Conservation (phyloP, 305 asterid genomes). For the Fraxinus greggii region DNA sequence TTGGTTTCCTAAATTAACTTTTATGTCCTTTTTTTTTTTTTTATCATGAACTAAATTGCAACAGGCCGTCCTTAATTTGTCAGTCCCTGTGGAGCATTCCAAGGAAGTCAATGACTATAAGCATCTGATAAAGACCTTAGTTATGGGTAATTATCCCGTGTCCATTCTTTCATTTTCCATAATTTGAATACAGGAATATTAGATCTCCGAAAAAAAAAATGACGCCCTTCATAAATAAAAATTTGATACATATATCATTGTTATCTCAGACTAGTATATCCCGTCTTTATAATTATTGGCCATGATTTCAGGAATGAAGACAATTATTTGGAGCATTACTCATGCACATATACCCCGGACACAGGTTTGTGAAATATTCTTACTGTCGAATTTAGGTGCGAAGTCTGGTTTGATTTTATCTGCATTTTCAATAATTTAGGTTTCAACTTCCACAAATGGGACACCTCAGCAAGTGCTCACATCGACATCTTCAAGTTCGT, state of each 20-base stretch:
- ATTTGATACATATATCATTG: background rate
- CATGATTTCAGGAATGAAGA: conserved; percentile 84
- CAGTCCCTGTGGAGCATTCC: conserved; percentile 80
- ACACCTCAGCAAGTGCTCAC: conserved; percentile 80
- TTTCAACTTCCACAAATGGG: conserved; percentile 89
- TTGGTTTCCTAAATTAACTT: conserved; percentile 1
- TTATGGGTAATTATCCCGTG: conserved; percentile 70
- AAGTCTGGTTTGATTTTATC: conserved; percentile 21
- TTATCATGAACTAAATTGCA: conserved; percentile 30
- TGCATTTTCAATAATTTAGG: conserved; percentile 44
- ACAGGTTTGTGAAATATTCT: conserved; percentile 56
- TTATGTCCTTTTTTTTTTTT: conserved; percentile 27
- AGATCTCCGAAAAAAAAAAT: background rate
- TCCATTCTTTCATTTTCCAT: conserved; percentile 20
- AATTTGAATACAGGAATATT: background rate
- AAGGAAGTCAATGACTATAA: conserved; percentile 98
- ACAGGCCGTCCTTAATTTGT: conserved; percentile 94
- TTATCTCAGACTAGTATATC: background rate
- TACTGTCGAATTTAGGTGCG: conserved; percentile 18
- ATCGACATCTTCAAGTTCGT: conserved; percentile 63
- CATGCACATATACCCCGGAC: conserved; percentile 96
- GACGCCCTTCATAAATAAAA: background rate
- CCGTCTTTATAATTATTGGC: conserved; percentile 18
- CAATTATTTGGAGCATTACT: conserved; percentile 97
- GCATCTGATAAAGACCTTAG: conserved; percentile 97